phyloP scores from a whole-genome alignment of 139 green algal genomes.

The Eudorina sp. region DNA sequence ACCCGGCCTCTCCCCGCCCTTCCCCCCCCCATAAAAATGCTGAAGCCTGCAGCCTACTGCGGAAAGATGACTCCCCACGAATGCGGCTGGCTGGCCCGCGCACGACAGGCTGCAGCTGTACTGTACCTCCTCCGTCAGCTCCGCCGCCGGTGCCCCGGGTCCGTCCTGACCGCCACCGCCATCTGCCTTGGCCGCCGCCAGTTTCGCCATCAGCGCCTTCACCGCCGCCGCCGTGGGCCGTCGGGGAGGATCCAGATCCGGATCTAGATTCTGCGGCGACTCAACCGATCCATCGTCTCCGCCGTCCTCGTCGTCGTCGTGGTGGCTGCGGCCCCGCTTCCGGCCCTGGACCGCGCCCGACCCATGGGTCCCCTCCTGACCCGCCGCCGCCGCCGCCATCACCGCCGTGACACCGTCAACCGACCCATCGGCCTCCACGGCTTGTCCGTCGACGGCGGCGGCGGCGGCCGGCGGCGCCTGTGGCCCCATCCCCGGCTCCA shows the following conservation, averaged over 20 bases:
- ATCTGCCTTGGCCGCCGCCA: not conserved
- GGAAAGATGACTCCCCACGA: no score
- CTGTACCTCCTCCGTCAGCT: not conserved
- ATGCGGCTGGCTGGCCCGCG: no score
- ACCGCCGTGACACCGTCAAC: not conserved
- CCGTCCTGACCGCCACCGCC: not conserved
- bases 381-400: not conserved
- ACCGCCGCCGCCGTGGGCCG: not conserved
- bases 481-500: constrained; percentile 11
- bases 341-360: no score
- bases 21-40: no score
- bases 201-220: not conserved
- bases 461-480: constrained; percentile 22
- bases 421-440: not conserved
- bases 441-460: not conserved
- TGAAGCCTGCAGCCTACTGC: no score
- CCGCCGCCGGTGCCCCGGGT: no score
- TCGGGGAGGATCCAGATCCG: not conserved
- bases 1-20: no score
- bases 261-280: no score
- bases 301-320: not conserved
- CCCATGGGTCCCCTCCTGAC: not conserved
- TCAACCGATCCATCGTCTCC: no score
- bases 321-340: not conserved
- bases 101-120: not conserved